phyloP scores from a whole-genome alignment of 257 asterid genomes.

The Apocynum venetum region DNA sequence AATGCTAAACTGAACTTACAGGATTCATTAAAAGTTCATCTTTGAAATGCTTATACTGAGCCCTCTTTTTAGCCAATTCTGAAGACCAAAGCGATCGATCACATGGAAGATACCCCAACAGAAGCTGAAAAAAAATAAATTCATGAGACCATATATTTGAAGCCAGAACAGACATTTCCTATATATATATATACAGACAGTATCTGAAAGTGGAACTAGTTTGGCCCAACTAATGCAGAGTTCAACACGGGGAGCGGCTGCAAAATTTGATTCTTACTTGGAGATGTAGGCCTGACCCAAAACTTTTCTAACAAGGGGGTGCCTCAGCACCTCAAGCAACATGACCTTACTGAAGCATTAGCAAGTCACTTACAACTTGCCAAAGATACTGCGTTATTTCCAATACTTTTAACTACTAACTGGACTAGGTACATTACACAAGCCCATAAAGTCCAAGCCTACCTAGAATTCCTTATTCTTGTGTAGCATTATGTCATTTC shows the following conservation, averaged over 20 bases:
- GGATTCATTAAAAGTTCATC: slow-evolving; percentile 95
- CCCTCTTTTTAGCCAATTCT: slow-evolving; percentile 77
- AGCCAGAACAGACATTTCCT: not conserved
- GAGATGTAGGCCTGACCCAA: too few species aligned
- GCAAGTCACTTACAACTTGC: too few species aligned
- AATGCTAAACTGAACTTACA: slow-evolving; percentile 46
- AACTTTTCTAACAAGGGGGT: too few species aligned
- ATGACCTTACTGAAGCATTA: too few species aligned
- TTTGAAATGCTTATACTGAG: slow-evolving; percentile 77
- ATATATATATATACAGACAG: too few species aligned
- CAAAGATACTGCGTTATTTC: too few species aligned
- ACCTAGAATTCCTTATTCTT: not conserved
- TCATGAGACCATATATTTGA: not conserved
- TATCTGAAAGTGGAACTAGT: too few species aligned
- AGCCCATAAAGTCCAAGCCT: not conserved
- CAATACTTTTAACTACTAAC: not conserved
- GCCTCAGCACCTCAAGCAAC: too few species aligned
- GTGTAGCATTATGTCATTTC: not conserved
- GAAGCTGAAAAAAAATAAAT: slow-evolving; percentile 48
- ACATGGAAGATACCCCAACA: slow-evolving; percentile 78
- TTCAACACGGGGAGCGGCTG: too few species aligned
- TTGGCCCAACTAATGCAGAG: too few species aligned
- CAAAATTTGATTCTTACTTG: too few species aligned
- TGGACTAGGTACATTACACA: not conserved
- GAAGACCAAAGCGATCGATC: slow-evolving; percentile 82